phyloP scores from a whole-genome alignment of 345 rosid species.

The Erodium maritimum region DNA sequence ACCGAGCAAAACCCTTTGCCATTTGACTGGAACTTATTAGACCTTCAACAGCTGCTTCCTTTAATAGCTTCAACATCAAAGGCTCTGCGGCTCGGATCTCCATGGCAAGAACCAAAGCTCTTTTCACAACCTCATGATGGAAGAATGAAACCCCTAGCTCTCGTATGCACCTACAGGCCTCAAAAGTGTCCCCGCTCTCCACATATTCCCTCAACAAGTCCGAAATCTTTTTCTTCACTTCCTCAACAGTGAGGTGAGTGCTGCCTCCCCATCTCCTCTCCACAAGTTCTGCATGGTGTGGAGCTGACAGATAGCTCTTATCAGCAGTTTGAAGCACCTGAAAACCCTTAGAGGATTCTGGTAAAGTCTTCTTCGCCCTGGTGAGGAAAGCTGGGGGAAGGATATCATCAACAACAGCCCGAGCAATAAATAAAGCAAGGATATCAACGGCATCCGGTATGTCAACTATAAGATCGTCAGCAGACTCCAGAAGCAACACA shows the following conservation, averaged over 20 bases:
- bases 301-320: conserved; percentile 96
- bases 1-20: conserved; percentile 75
- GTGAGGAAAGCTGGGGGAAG: conserved; percentile 84
- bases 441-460: conserved; percentile 80
- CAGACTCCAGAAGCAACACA: conserved; percentile 91
- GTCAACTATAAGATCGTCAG: conserved; percentile 90
- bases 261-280: conserved; percentile 99
- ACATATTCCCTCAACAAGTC: conserved; percentile 77
- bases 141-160: conserved; percentile 84
- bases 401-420: conserved; percentile 95
- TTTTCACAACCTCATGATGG: conserved; percentile 98
- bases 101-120: conserved; percentile 82
- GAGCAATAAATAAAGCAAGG: conserved; percentile 84
- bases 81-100: conserved; percentile 62
- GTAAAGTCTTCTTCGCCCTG: conserved; percentile 67
- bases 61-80: conserved; percentile 56
- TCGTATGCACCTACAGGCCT: conserved; percentile 95
- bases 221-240: conserved; percentile 82
- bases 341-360: conserved; percentile 68
- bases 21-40: conserved; percentile 92
- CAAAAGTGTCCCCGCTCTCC: conserved; percentile 70
- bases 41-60: conserved; percentile 93
- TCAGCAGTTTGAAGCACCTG: conserved; percentile 78
- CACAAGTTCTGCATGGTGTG: conserved; percentile 96
- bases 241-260: conserved; percentile 81